Evolutionary conservation across 305 asterid species (phyloP), one percentile per base, ranked within the genome.

Genomic region (Fraxinus sp.): DNA sequence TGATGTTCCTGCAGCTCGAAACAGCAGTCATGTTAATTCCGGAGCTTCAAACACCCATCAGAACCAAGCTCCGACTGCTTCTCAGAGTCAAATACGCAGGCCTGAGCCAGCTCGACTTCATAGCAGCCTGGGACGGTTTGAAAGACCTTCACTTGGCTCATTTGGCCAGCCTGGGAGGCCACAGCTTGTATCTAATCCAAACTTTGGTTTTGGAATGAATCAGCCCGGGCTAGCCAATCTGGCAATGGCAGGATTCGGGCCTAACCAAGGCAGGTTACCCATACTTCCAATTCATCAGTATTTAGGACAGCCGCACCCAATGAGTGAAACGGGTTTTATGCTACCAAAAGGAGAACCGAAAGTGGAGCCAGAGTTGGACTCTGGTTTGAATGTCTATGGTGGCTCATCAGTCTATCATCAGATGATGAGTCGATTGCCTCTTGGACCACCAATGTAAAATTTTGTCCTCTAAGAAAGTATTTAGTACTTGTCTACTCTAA

Each of bases 1-100:
- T 1, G 97, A 91, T 9, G 98, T 95, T 77, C 97, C 97, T 28
- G 97, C 93, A 78, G 92, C 97, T 6, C 94, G 97, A 46, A 92
- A 92, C 82, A 91, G 90, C 81, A 89, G 93, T 75, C 92, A 89
- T 30, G 79, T 74, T 24, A 92, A 86, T 64, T 84, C 94, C 0
- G 89, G 86, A 36, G 84, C 37, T 66, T 44, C 83, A 20, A 83
- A 76, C 76, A 0, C 84, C 37, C 86, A 18, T 37, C 73, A 85
- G 13, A 20, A 86, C 4, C 93, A 89, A 80, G 77, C 88, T 24
- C 76, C 86, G 28, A 24, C 79, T 22, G 78, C 89, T 62, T 83
- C 52, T 79, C 86, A 88, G 49, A 76, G 85, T 80, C 91, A 86
- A 41, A 79, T 89, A 20, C 91, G 85, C 74, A 86, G 91, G 89